Conservation (phyloP, 2,329 filamentous ascomycete genomes). For the Nemania sp. region DNA sequence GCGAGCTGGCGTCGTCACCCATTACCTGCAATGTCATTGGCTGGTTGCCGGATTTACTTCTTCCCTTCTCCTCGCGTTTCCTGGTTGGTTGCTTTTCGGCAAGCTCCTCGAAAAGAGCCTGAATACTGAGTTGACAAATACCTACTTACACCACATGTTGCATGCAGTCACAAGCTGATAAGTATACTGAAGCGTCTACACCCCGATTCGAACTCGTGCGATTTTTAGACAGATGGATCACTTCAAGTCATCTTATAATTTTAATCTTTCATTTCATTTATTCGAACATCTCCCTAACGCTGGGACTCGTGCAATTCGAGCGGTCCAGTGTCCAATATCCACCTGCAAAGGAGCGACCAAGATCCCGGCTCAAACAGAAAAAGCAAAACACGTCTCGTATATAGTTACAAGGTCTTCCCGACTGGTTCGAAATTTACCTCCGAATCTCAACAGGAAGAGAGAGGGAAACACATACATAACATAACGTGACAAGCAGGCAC, state of each 20-base stretch:
- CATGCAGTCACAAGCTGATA: not conserved
- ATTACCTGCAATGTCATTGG: conserved; percentile 3
- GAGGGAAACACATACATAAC: not conserved
- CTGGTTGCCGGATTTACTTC: conserved; percentile 1
- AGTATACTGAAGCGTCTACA: not conserved
- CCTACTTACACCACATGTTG: not conserved
- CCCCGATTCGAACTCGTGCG: not conserved
- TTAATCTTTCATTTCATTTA: conserved; percentile 15
- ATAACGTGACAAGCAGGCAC: not conserved
- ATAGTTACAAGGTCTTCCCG: conserved; percentile 21
- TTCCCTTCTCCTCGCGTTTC: not conserved
- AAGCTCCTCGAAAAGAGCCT: conserved; percentile 20
- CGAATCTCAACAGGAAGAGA: not conserved
- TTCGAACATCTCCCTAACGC: conserved; percentile 8
- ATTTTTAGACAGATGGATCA: not conserved
- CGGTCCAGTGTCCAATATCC: not conserved
- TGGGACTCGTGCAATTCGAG: conserved; percentile 7
- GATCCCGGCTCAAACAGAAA: conserved; percentile 11
- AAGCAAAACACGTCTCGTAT: not conserved
- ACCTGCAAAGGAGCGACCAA: conserved; percentile 16
- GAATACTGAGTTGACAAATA: conserved; percentile 25
- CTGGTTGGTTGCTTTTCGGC: conserved; percentile 7
- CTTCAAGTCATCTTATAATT: conserved; percentile 6
- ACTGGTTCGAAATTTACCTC: no score
- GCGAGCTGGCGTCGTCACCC: conserved; percentile 4